A percentile compares a stretch with the other conserved stretches of the same genome.
phyloP scores from a whole-genome alignment of 805 yeast species.

The Cyberlindnera xishuangbannaensis region DNA sequence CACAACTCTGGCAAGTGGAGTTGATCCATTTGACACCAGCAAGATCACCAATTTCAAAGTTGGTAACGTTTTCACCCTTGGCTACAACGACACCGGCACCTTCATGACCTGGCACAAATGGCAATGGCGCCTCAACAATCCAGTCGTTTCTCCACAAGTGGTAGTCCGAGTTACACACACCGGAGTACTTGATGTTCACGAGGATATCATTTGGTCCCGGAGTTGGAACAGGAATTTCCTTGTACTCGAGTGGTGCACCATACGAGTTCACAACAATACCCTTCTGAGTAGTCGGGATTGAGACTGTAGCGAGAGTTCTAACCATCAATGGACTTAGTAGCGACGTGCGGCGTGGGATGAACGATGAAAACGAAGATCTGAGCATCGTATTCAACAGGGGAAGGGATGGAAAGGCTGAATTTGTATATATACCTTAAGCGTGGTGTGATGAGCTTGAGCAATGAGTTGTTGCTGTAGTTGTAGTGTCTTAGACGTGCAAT shows the following conservation, averaged over 20 bases:
- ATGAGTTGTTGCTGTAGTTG: too few species aligned
- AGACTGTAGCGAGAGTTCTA: slow-evolving; percentile 6
- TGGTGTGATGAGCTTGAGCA: too few species aligned
- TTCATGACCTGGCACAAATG: slow-evolving; percentile 57
- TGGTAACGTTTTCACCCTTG: slow-evolving; percentile 44
- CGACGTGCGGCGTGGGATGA: too few species aligned
- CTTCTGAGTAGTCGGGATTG: slow-evolving; percentile 41
- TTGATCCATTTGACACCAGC: slow-evolving; percentile 61
- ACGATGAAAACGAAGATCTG: too few species aligned
- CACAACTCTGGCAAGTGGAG: slow-evolving; percentile 52
- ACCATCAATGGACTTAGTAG: not conserved
- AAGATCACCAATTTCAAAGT: slow-evolving; percentile 49
- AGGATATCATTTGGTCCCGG: slow-evolving; percentile 50
- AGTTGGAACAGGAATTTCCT: slow-evolving; percentile 46
- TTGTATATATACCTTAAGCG: too few species aligned
- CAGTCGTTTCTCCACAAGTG: slow-evolving; percentile 63
- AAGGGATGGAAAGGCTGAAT: too few species aligned
- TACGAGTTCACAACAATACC: slow-evolving; percentile 42
- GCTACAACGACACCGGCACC: slow-evolving; percentile 60
- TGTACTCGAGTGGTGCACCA: slow-evolving; percentile 40
- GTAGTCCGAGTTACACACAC: slow-evolving; percentile 57
- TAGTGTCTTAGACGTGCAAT: too few species aligned
- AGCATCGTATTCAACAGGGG: too few species aligned
- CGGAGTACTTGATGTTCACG: slow-evolving; percentile 51
- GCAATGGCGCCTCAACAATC: slow-evolving; percentile 47